Evolutionary conservation across 2,329 filamentous ascomycete genomes (phyloP).

Genomic region (Conoideocrella luteorostrata): DNA sequence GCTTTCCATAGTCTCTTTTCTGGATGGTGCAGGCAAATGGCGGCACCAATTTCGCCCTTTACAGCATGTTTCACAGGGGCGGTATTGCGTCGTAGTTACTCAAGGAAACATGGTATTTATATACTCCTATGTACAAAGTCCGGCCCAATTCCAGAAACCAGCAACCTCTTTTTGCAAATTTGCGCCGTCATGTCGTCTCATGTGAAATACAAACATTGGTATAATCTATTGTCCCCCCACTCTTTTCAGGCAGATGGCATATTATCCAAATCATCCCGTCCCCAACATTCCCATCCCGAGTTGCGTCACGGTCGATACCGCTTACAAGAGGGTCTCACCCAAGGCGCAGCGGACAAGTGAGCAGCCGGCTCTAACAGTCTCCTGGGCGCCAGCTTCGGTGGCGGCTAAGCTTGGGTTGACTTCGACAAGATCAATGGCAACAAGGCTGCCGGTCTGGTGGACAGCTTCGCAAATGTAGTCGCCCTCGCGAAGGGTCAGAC

Average conservation of each 20-base stretch:
- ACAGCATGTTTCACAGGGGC: too few species aligned
- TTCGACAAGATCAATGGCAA: conserved; percentile 78
- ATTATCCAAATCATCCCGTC: too few species aligned
- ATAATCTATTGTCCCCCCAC: conserved; percentile 1
- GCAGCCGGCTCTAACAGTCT: conserved; percentile 86
- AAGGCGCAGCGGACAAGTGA: conserved; percentile 86
- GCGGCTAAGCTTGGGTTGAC: conserved; percentile 68
- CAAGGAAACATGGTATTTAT: too few species aligned
- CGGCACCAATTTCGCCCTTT: too few species aligned
- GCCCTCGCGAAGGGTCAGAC: conserved; percentile 87
- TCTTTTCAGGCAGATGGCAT: not conserved
- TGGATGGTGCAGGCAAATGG: too few species aligned
- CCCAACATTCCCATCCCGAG: too few species aligned
- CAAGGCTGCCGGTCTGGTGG: conserved; percentile 69
- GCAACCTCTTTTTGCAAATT: conserved; percentile 1
- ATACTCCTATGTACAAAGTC: too few species aligned
- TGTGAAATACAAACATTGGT: not conserved
- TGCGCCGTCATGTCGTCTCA: conserved; percentile 1
- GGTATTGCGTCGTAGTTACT: too few species aligned
- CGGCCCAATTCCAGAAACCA: too few species aligned
- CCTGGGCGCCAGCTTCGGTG: conserved; percentile 60
- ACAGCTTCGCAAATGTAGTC: conserved; percentile 93
- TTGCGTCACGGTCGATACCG: not conserved
- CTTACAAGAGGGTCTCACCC: conserved; percentile 78
- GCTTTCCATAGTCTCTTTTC: too few species aligned